These are phyloP conservation scores for Leccinum disarticulatum DNA, from an alignment of 768 basidiomycete genomes.

Conservation along the genomic window DNA sequence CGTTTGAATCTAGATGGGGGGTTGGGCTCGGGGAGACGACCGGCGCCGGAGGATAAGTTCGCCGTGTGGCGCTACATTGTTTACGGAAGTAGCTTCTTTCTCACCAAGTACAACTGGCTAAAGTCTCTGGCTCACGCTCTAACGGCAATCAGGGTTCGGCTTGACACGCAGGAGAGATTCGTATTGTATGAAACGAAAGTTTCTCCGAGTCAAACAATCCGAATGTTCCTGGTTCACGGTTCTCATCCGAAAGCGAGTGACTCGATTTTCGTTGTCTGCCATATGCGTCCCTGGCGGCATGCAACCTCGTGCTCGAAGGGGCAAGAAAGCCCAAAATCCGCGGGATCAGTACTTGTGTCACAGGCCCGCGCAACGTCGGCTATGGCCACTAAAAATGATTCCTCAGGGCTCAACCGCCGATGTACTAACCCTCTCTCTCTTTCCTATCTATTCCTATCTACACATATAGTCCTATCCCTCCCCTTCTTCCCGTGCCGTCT, in stretches of 20 bases:
- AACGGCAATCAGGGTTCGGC: slow-evolving; percentile 16
- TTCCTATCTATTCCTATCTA: slow-evolving; percentile 19
- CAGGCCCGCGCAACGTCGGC: slow-evolving; percentile 21
- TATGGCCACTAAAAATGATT: slow-evolving; percentile 19
- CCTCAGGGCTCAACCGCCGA: slow-evolving; percentile 21
- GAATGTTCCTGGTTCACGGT: neutral
- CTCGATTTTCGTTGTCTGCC: neutral
- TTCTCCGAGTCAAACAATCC: neutral
- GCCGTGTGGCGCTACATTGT: slow-evolving; percentile 19
- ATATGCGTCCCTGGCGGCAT: neutral
- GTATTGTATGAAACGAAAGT: neutral
- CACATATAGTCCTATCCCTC: slow-evolving; percentile 10
- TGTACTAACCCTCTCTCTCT: neutral
- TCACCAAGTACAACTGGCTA: neutral
- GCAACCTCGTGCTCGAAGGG: neutral
- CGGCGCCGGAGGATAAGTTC: slow-evolving; percentile 5
- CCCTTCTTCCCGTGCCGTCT: slow-evolving; percentile 3
- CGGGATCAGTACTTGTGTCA: slow-evolving; percentile 5
- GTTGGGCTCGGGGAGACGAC: neutral
- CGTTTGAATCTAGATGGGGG: neutral
- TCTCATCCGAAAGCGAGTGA: neutral
- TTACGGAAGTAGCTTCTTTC: slow-evolving; percentile 20
- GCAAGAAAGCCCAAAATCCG: neutral
- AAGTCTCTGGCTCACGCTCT: slow-evolving; percentile 12
- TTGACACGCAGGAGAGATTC: neutral